Base-by-base conservation (phyloP, 371 early-diverging fungal genomes). In the Rhizopus delemar region DNA sequence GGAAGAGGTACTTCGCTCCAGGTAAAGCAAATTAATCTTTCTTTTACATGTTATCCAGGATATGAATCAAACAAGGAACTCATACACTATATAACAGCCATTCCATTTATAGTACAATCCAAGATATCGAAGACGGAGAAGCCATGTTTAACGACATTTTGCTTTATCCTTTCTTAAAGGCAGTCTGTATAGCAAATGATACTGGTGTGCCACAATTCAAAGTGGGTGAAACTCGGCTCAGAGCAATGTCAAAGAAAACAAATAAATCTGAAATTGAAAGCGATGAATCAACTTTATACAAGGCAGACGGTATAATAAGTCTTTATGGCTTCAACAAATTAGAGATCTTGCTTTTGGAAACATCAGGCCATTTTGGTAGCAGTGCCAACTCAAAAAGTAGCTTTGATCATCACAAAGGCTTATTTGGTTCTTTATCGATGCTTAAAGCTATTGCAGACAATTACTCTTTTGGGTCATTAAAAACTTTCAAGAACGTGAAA, bases 71-170 rank as follows among this genome's bases (percentile, higher is more conserved):
- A 33, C 41, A 50, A 56, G 31, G 15, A 32, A 41, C 58, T 57
- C 48, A 57, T 56, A 38, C 28, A 34, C 22, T 38, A 12, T 38
- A 52, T 48, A 36, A 34, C 9, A 48, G 56, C 15, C 34, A 56
- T 56, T 12, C 0, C 35, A 0, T 38, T 13, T 48, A 56, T 38
- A 56, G 32, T 5, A 11, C 53, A 52, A 15, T 58, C 3, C 58
- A 58, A 43, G 35, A 50, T 22, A 31, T 58, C 6, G 33, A 51
- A 33, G 58, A 58, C n/a, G 58, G 51, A 43, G 58, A 58, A 58
- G 51, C 58, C 22, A 41, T 34, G 13, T 53, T 59, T 43, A 53
- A 59, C 12, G 34, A 43, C 34, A 3, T 59, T 15, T 52, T 59
- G 22, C n/a, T 51, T 2, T 51, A 35, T 29, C 52, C 46, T 13